Base-by-base conservation (phyloP, 78 protist genomes). In the Dictyostelium citrinum region DNA sequence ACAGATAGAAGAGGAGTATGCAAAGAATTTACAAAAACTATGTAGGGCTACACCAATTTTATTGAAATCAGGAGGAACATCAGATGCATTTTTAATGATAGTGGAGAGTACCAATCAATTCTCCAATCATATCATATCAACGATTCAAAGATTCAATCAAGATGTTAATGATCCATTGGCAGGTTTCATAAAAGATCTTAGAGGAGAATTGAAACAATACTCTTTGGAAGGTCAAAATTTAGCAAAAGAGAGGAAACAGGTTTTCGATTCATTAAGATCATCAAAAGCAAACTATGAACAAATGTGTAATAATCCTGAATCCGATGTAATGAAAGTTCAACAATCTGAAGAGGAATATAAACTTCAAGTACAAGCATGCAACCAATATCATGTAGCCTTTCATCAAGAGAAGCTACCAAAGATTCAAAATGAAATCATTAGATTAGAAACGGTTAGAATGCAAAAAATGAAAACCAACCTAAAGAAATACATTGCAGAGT, bases 401-500 rank as follows among this genome's bases (percentile, higher is more conserved):
- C 95, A 82, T 20, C 43, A 12, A 35, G 90, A 82, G 3, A 81
- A 81, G 27, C n/a, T 90, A 33, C 95, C 95, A 49, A 90, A 90
- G 35, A 68, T 90, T 29, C 78, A 72, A 72, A 83, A 71, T 83
- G 90, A 39, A 71, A 71, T 80, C 12, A 84, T 80, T 39, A 68
- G 82, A 55, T 27, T 90, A 22, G 88, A 81, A 20, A 90, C 95
- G 0, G 64, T 90, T 58, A 29, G 95, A 37, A 90, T 90, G 90
- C 95, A 90, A 58, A 90, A 61, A 41, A 81, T 90, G 83, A 90
- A 90, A 60, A 90, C 95, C 0, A 90, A 90, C 43, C 45, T 90
- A 46, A 81, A 82, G 43, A 80, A 68, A 43, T 82, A 51, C 14
- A 58, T 82, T 0, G 39, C 67, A 8, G 90, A 71, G 1, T 49